These are phyloP conservation scores for Pestalotiopsis sp. DNA, from an alignment of 2,329 filamentous ascomycete species.

Conservation along the genomic window DNA sequence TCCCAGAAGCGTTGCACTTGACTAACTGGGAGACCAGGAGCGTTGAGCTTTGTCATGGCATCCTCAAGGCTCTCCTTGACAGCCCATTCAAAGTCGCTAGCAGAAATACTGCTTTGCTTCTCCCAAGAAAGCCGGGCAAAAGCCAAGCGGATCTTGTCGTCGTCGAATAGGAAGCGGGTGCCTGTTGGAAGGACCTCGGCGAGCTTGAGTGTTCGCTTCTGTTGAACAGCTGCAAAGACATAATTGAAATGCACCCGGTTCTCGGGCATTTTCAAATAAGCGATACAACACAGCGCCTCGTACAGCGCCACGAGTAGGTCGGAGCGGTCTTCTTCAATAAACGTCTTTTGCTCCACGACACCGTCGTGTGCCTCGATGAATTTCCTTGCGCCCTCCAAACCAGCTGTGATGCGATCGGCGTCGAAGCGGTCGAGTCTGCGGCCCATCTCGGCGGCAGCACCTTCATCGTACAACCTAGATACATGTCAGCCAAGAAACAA, in stretches of 20 bases:
- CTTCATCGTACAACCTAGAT: conserved; percentile 44
- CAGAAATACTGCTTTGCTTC: conserved; percentile 64
- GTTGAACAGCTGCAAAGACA: conserved; percentile 80
- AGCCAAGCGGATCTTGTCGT: conserved; percentile 59
- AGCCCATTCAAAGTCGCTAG: conserved; percentile 84
- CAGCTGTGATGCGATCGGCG: conserved; percentile 61
- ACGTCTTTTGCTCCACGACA: conserved; percentile 40
- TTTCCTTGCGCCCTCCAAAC: conserved; percentile 57
- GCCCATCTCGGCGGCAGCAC: conserved; percentile 53
- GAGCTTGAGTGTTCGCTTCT: conserved; percentile 77
- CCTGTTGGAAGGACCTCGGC: conserved; percentile 77
- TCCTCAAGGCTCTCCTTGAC: conserved; percentile 73
- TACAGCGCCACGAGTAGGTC: conserved; percentile 79
- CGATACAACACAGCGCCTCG: conserved; percentile 83
- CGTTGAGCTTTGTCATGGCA: conserved; percentile 65
- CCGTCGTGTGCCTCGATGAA: conserved; percentile 48
- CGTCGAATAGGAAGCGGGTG: conserved; percentile 80
- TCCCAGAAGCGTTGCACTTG: conserved; percentile 77
- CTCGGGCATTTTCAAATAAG: conserved; percentile 66
- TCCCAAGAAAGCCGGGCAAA: conserved; percentile 74
- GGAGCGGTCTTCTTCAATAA: conserved; percentile 47
- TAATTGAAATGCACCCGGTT: conserved; percentile 69
- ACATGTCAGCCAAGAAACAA: not conserved
- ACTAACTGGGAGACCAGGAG: conserved; percentile 39
- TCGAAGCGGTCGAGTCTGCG: conserved; percentile 62